Evolutionary conservation across 1,139 yeast species (phyloP).

Genomic region (Geotrichum fermentans): DNA sequence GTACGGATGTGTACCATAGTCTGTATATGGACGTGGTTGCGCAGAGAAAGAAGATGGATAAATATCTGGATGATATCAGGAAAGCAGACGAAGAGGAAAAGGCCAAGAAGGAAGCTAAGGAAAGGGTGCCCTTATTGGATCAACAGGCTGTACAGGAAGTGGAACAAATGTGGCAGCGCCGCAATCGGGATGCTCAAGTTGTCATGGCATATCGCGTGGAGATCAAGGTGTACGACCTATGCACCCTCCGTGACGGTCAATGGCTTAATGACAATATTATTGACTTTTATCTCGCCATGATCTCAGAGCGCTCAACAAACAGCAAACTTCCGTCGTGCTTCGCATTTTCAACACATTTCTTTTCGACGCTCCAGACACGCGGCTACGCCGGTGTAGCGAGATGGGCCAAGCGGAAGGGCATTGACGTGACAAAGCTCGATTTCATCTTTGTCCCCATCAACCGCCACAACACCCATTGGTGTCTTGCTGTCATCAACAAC

Average conservation of each 20-base stretch:
- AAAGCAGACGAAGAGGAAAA: conserved; percentile 13
- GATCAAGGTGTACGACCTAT: conserved; percentile 59
- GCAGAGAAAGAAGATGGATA: conserved; percentile 12
- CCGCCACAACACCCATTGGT: conserved; percentile 85
- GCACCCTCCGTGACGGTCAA: conserved; percentile 60
- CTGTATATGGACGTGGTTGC: conserved; percentile 16
- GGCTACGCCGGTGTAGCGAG: conserved; percentile 81
- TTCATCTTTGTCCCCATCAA: conserved; percentile 79
- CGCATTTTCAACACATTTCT: conserved; percentile 86
- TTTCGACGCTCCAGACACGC: conserved; percentile 53
- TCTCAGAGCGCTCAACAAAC: conserved; percentile 44
- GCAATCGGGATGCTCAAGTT: conserved; percentile 38
- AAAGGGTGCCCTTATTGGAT: background rate
- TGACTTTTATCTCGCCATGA: conserved; percentile 68
- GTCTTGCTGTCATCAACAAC: conserved; percentile 74
- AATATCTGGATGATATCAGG: conserved; percentile 12
- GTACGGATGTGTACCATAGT: conserved; percentile 13
- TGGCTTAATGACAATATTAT: conserved; percentile 94
- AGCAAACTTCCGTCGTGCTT: conserved; percentile 43
- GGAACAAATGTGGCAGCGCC: conserved; percentile 39
- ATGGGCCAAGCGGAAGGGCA: conserved; percentile 85
- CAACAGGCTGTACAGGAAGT: conserved; percentile 31
- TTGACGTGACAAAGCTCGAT: conserved; percentile 59
- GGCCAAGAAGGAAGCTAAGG: conserved; percentile 3
- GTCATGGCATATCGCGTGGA: conserved; percentile 52